Evolutionary conservation across 352 stramenopile genomes (phyloP).

Genomic region (Achlya hypogyna): DNA sequence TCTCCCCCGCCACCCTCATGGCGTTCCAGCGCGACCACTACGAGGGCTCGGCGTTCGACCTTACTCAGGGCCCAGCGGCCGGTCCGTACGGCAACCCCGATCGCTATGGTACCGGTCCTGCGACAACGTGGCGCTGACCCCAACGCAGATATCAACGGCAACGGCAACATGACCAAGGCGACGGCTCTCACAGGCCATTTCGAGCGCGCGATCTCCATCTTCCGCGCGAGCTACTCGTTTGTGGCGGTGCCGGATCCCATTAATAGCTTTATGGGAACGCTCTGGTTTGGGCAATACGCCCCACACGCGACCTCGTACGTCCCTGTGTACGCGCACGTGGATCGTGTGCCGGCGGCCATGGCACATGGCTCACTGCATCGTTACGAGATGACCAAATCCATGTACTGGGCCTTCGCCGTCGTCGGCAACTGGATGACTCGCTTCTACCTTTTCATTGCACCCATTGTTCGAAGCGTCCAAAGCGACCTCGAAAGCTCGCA

Average conservation of each 20-base stretch:
- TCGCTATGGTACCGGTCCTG: slow-evolving; percentile 74
- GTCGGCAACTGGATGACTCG: slow-evolving; percentile 76
- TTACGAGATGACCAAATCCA: slow-evolving; percentile 41
- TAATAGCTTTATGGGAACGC: slow-evolving; percentile 30
- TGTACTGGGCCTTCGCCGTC: slow-evolving; percentile 69
- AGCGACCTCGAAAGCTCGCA: slow-evolving; percentile 34
- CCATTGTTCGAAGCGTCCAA: slow-evolving; percentile 50
- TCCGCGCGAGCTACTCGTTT: slow-evolving; percentile 87
- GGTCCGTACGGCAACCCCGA: slow-evolving; percentile 89
- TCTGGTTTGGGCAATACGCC: slow-evolving; percentile 67
- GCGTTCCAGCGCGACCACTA: slow-evolving; percentile 90
- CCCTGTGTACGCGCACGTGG: slow-evolving; percentile 77
- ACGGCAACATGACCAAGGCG: slow-evolving; percentile 36
- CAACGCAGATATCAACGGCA: slow-evolving; percentile 9
- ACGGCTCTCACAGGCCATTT: slow-evolving; percentile 61
- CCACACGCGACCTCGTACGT: slow-evolving; percentile 82
- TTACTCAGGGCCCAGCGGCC: slow-evolving; percentile 59
- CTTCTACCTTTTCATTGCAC: slow-evolving; percentile 61
- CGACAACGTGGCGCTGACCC: too few relatives aligned
- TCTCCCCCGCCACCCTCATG: slow-evolving; percentile 65
- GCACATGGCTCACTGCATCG: slow-evolving; percentile 49
- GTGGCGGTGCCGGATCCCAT: slow-evolving; percentile 47
- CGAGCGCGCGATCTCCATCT: slow-evolving; percentile 90
- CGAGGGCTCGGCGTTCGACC: slow-evolving; percentile 86
- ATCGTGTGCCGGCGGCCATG: slow-evolving; percentile 34